phyloP scores from a whole-genome alignment of 139 green algal genomes.

The Nannochloris sp. region DNA sequence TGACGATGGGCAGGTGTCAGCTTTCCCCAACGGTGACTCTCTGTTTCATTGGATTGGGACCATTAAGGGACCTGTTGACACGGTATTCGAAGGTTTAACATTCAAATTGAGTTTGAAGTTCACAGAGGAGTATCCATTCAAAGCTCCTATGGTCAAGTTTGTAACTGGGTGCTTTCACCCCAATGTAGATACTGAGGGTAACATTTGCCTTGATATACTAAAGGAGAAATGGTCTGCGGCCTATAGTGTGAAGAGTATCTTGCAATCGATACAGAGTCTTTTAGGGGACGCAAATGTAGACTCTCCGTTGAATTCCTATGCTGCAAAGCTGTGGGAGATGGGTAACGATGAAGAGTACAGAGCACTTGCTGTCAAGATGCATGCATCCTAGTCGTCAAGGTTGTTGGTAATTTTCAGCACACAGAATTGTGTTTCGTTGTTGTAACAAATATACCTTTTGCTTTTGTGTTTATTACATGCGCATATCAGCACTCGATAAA shows the following conservation, averaged over 20 bases:
- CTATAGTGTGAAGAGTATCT: conserved; percentile 63
- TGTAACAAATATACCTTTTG: neutral
- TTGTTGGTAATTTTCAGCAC: too few relatives aligned
- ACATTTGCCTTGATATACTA: conserved; percentile 82
- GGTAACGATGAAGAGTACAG: conserved; percentile 53
- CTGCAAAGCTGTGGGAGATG: conserved; percentile 57
- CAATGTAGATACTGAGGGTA: conserved; percentile 69
- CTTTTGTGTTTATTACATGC: neutral
- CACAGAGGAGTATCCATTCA: conserved; percentile 68
- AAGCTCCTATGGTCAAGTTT: conserved; percentile 63
- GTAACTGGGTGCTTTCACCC: conserved; percentile 72
- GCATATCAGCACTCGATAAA: too few relatives aligned
- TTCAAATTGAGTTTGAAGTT: conserved; percentile 65
- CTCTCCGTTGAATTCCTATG: conserved; percentile 61
- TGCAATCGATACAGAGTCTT: conserved; percentile 67
- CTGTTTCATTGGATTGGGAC: conserved; percentile 72
- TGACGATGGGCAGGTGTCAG: conserved; percentile 41
- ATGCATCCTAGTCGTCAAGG: conserved; percentile 2
- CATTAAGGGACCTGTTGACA: conserved; percentile 49
- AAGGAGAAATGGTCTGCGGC: conserved; percentile 66
- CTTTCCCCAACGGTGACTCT: conserved; percentile 70
- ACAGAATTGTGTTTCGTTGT: neutral
- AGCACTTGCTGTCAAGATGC: conserved; percentile 40
- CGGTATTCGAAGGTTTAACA: conserved; percentile 58
- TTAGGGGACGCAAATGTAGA: conserved; percentile 75